A percentile compares a stretch with the other conserved stretches of the same genome.
phyloP scores from a whole-genome alignment of 1,284 basidiomycete species.

The Apiotrichum akiyoshidainum region DNA sequence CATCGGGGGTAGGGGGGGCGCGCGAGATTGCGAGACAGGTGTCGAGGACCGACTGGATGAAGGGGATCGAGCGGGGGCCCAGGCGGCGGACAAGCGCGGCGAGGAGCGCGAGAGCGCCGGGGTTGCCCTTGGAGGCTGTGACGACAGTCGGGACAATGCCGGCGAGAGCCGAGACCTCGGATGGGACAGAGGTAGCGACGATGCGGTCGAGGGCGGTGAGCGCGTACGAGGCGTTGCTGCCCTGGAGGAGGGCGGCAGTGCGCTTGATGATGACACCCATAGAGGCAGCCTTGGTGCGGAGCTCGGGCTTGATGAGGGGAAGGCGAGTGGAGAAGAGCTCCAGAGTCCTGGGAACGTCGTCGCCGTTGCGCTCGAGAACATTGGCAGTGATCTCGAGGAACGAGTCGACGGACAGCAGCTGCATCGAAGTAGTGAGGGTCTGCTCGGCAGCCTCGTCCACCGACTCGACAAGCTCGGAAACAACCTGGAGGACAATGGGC shows the following conservation, averaged over 20 bases:
- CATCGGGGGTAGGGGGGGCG: slow-evolving; percentile 17
- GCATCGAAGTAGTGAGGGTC: slow-evolving; percentile 42
- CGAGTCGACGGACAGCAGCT: slow-evolving; percentile 58
- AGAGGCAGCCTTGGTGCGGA: slow-evolving; percentile 58
- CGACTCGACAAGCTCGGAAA: slow-evolving; percentile 39
- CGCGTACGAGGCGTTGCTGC: slow-evolving; percentile 49
- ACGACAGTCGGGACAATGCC: slow-evolving; percentile 62
- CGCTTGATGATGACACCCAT: slow-evolving; percentile 54
- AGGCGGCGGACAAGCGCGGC: slow-evolving; percentile 55
- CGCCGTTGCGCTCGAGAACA: slow-evolving; percentile 33
- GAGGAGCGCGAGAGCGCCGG: slow-evolving; percentile 60
- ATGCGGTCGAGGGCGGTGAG: slow-evolving; percentile 63
- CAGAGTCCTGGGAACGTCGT: slow-evolving; percentile 41
- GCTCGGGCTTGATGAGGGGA: slow-evolving; percentile 59
- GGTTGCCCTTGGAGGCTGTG: slow-evolving; percentile 51
- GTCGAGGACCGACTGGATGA: slow-evolving; percentile 68
- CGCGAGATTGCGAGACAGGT: slow-evolving; percentile 59
- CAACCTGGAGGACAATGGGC: slow-evolving; percentile 31
- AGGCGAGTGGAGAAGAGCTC: slow-evolving; percentile 64
- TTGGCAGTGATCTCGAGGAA: slow-evolving; percentile 53
- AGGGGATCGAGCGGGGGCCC: slow-evolving; percentile 81
- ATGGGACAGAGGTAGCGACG: slow-evolving; percentile 57
- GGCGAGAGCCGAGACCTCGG: slow-evolving; percentile 66
- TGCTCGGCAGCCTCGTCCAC: slow-evolving; percentile 21
- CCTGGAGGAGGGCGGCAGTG: slow-evolving; percentile 55